Evolutionary conservation across 768 basidiomycete genomes (phyloP).

Genomic region (Leucosporidium yakuticum): DNA sequence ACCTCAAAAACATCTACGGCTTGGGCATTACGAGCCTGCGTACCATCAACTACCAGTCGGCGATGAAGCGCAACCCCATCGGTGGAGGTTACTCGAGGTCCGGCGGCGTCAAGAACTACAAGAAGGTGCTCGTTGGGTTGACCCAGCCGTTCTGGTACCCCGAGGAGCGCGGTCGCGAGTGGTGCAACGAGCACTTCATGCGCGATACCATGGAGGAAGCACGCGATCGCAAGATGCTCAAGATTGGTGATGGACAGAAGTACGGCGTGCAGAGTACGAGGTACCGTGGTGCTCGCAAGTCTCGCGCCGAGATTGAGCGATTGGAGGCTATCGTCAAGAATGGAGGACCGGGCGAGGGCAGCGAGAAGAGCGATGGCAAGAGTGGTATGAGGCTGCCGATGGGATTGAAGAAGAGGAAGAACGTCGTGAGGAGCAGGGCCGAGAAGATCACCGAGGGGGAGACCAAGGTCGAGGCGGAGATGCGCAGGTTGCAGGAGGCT

Average conservation of each 20-base stretch:
- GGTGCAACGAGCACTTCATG: conserved; percentile 38
- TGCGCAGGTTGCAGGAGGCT: conserved; percentile 19
- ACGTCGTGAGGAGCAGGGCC: conserved; percentile 27
- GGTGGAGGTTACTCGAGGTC: conserved; percentile 26
- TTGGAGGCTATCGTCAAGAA: conserved; percentile 6
- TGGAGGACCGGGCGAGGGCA: conserved; percentile 12
- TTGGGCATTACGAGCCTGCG: conserved; percentile 34
- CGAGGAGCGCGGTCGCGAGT: conserved; percentile 28
- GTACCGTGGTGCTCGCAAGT: conserved; percentile 31
- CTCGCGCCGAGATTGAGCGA: conserved; percentile 14
- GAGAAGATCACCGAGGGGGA: conserved; percentile 14
- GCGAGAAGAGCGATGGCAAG: conserved; percentile 15
- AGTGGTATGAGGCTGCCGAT: conserved; percentile 10
- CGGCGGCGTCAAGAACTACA: conserved; percentile 35
- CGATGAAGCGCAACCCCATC: conserved; percentile 34
- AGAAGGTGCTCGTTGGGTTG: conserved; percentile 37
- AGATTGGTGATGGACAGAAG: conserved; percentile 33
- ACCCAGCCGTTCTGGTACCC: conserved; percentile 40
- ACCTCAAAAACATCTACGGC: conserved; percentile 38
- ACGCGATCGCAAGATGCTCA: conserved; percentile 35
- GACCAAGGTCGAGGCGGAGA: conserved; percentile 21
- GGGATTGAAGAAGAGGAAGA: conserved; percentile 26
- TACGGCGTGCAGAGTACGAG: conserved; percentile 18
- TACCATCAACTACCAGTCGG: conserved; percentile 36
- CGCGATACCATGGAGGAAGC: conserved; percentile 35